These are phyloP conservation scores for Paxillus ammoniavirescens DNA, from an alignment of 768 basidiomycete genomes.

Conservation along the genomic window DNA sequence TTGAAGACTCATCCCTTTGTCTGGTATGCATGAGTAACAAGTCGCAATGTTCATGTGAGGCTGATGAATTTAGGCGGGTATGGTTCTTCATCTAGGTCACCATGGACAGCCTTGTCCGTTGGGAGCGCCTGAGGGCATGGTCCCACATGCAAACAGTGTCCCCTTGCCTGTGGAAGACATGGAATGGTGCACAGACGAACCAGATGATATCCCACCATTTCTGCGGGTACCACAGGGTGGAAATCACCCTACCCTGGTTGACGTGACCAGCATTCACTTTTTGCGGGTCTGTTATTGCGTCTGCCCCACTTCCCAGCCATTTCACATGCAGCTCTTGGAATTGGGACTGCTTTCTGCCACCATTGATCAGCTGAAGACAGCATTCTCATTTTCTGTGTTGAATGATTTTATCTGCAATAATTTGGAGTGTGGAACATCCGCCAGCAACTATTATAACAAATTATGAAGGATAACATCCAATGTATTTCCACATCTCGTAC, in stretches of 20 bases:
- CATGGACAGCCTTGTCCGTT: background rate
- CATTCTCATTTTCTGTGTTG: conserved; percentile 14
- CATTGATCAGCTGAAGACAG: background rate
- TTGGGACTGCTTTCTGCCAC: background rate
- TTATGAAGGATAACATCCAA: background rate
- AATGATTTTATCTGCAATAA: conserved; percentile 13
- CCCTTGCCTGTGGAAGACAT: too few species aligned
- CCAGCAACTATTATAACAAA: background rate
- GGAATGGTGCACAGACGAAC: too few species aligned
- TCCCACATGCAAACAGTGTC: too few species aligned
- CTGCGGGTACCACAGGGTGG: too few species aligned
- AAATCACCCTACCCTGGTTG: too few species aligned
- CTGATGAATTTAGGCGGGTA: background rate
- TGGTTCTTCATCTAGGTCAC: background rate
- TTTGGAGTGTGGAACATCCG: conserved; percentile 11
- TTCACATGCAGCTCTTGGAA: background rate
- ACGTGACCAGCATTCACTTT: background rate
- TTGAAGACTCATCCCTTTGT: background rate
- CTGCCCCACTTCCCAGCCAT: background rate
- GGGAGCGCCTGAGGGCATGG: too few species aligned
- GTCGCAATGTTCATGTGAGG: background rate
- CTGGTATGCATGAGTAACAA: background rate
- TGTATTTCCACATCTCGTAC: background rate
- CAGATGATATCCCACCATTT: too few species aligned
- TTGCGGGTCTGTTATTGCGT: background rate